These are phyloP conservation scores for Monosporozyma servazzii DNA, from an alignment of 805 yeast genomes.

Conservation along the genomic window DNA sequence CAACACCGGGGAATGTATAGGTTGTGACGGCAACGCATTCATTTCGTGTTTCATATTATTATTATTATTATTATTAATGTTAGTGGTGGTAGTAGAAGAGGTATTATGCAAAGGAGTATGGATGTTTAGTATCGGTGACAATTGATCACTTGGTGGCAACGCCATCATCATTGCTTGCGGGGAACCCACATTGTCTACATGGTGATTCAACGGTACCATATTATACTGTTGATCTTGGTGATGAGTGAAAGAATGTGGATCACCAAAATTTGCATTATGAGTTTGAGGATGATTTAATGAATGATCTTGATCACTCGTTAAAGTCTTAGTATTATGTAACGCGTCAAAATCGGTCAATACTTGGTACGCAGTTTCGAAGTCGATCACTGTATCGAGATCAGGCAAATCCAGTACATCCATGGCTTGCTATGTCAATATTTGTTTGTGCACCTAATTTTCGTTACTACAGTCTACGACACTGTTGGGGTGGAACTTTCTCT, in stretches of 20 bases:
- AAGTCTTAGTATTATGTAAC: slow-evolving; percentile 1
- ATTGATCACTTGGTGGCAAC: background rate
- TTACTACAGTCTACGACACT: background rate
- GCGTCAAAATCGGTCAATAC: slow-evolving; percentile 19
- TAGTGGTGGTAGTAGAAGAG: background rate
- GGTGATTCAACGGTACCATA: background rate
- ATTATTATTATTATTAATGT: background rate
- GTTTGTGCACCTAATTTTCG: background rate
- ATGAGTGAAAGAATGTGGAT: slow-evolving; percentile 2
- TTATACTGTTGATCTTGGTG: background rate
- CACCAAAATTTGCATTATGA: background rate
- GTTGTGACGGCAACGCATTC: background rate
- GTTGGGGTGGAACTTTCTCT: background rate
- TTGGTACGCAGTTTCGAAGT: slow-evolving; percentile 30
- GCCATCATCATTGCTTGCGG: background rate
- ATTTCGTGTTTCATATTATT: background rate
- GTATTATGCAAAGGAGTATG: background rate
- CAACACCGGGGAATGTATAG: background rate
- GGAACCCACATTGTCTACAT: background rate
- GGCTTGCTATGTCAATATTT: background rate
- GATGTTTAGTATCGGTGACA: background rate
- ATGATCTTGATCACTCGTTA: background rate
- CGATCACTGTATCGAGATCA: slow-evolving; percentile 25
- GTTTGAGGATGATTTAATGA: background rate
- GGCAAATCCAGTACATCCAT: slow-evolving; percentile 14